Evolutionary conservation across 257 asterid genomes (phyloP).

Genomic region (Nemophila menziesii): DNA sequence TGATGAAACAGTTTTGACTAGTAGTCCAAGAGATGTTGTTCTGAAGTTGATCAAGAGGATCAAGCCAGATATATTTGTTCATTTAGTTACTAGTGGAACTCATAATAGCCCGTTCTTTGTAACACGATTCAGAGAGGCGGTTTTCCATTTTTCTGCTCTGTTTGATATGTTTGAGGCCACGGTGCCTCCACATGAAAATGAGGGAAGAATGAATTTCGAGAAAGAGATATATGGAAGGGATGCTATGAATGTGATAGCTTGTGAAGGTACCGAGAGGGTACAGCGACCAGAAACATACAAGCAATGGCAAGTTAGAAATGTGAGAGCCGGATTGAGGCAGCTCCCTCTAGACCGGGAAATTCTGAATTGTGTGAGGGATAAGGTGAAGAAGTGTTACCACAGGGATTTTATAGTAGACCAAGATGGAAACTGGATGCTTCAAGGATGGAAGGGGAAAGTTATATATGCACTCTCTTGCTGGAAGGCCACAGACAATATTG

Average conservation of each 20-base stretch:
- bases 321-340: constrained; percentile 36
- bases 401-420: constrained; percentile 22
- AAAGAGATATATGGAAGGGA: constrained; percentile 39
- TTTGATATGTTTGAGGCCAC: constrained; percentile 49
- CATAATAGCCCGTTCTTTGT: constrained; percentile 28
- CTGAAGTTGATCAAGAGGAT: constrained; percentile 25
- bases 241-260: constrained; percentile 44
- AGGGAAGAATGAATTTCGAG: constrained; percentile 27
- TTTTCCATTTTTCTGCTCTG: constrained; percentile 36
- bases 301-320: constrained; percentile 37
- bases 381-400: constrained; percentile 19
- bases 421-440: constrained; percentile 25
- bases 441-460: constrained; percentile 30
- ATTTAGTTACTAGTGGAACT: constrained; percentile 35
- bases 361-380: constrained; percentile 26
- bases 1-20: constrained; percentile 23
- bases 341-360: constrained; percentile 23
- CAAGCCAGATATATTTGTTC: constrained; percentile 31
- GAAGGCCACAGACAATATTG: constrained; percentile 9
- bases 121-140: constrained; percentile 35
- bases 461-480: constrained; percentile 22
- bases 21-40: constrained; percentile 32
- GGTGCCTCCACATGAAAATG: constrained; percentile 31
- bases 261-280: constrained; percentile 38
- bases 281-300: constrained; percentile 45